Percentiles rank a stretch among this genome's conserved stretches.
phyloP scores from a whole-genome alignment of 352 stramenopile species.

The Pythium myriotylum region DNA sequence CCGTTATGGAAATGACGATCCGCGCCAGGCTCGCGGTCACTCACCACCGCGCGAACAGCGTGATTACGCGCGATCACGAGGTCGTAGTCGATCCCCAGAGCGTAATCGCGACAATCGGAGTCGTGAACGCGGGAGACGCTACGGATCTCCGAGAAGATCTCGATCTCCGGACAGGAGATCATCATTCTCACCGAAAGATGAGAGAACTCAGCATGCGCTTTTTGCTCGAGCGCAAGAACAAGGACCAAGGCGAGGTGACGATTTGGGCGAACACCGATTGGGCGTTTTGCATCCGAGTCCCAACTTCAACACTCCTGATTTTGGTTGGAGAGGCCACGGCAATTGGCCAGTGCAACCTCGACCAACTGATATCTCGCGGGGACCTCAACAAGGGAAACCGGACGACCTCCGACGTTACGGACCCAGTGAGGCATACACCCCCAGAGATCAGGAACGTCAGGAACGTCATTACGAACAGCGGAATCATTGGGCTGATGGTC shows the following conservation, averaged over 20 bases:
- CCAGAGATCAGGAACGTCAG: not conserved
- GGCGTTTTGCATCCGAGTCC: not conserved
- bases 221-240: conserved; percentile 1
- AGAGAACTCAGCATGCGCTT: not conserved
- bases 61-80: conserved; percentile 2
- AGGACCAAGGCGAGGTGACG: not conserved
- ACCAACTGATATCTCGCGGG: too few relatives aligned
- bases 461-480: not conserved
- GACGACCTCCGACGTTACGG: conserved; percentile 2
- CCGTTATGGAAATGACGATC: not conserved
- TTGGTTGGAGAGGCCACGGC: not conserved
- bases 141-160: conserved; percentile 2
- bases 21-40: too few relatives aligned
- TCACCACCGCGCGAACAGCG: not conserved
- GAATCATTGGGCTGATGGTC: too few relatives aligned
- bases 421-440: conserved; percentile 2
- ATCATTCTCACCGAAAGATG: conserved; percentile 1
- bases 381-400: not conserved
- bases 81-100: conserved; percentile 1
- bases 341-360: not conserved
- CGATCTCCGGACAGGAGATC: conserved; percentile 4
- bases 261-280: not conserved
- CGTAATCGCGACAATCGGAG: not conserved
- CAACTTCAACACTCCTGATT: not conserved
- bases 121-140: too few relatives aligned